phyloP scores from a whole-genome alignment of 495 filamentous ascomycete species.

The Collariella sp. region DNA sequence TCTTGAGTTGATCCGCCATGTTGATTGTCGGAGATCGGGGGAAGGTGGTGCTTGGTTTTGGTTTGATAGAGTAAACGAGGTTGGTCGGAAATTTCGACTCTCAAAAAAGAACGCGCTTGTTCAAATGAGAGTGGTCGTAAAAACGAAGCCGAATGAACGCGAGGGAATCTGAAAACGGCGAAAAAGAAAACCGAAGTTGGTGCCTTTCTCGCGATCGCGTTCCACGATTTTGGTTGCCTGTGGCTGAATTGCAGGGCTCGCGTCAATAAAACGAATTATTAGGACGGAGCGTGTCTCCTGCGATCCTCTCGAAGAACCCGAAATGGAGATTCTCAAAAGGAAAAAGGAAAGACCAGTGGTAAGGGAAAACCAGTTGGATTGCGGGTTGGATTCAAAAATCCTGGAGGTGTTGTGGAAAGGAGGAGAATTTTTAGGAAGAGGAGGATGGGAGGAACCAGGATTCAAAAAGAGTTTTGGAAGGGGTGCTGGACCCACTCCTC shows the following conservation, averaged over 20 bases:
- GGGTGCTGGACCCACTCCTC: slow-evolving; percentile 22
- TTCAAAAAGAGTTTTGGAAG: slow-evolving; percentile 30
- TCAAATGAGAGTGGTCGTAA: slow-evolving; percentile 26
- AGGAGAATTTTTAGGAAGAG: slow-evolving; percentile 26
- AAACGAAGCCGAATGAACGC: slow-evolving; percentile 20
- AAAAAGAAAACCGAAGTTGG: slow-evolving; percentile 20
- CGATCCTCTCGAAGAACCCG: slow-evolving; percentile 34
- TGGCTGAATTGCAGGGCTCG: slow-evolving; percentile 4
- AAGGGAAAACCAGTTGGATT: slow-evolving; percentile 20
- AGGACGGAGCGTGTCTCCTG: slow-evolving; percentile 30
- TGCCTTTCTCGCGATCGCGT: slow-evolving; percentile 5
- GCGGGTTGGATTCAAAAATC: slow-evolving; percentile 32
- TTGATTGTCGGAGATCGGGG: slow-evolving; percentile 19
- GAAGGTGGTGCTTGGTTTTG: slow-evolving; percentile 8
- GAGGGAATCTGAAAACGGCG: slow-evolving; percentile 15
- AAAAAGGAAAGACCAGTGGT: slow-evolving; percentile 30
- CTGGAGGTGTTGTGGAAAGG: slow-evolving; percentile 14
- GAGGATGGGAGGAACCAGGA: slow-evolving; percentile 17
- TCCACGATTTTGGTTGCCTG: slow-evolving; percentile 1
- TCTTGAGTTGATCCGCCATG: slow-evolving; percentile 97
- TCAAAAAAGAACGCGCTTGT: slow-evolving; percentile 36
- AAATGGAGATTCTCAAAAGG: slow-evolving; percentile 30
- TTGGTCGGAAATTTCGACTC: slow-evolving; percentile 20
- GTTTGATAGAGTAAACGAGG: slow-evolving; percentile 4
- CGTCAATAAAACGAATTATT: slow-evolving; percentile 21